Evolutionary conservation across 2,329 filamentous ascomycete species (phyloP).

Genomic region (Trichoderma brevicompactum): DNA sequence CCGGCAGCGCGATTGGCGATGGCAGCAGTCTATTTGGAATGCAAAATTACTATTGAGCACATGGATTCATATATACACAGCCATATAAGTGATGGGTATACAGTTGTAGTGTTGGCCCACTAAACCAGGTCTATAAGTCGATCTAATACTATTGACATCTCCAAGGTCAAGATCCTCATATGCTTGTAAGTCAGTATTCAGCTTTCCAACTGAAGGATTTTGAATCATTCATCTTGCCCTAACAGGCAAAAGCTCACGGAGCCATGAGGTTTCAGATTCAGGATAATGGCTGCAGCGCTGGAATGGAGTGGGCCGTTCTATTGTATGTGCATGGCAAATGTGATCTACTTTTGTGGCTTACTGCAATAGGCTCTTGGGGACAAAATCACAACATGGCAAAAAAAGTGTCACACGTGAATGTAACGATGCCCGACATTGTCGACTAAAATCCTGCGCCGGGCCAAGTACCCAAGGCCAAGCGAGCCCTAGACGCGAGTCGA

Average conservation of each 20-base stretch:
- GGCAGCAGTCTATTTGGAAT: too few species aligned
- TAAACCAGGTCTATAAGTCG: too few species aligned
- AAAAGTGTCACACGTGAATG: constrained; percentile 2
- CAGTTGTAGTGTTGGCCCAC: too few species aligned
- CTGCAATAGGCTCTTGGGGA: background rate
- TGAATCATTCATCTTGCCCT: background rate
- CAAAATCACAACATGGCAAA: background rate
- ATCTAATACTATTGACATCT: too few species aligned
- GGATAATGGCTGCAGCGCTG: background rate
- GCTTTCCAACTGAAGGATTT: background rate
- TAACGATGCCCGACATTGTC: background rate
- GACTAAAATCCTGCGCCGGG: constrained; percentile 5
- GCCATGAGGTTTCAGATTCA: constrained; percentile 15
- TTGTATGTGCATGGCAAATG: background rate
- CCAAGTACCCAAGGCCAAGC: background rate
- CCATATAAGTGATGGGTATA: too few species aligned
- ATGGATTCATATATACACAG: background rate
- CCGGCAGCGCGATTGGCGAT: too few species aligned
- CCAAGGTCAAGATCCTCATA: background rate
- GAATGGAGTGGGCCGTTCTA: background rate
- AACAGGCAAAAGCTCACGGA: background rate
- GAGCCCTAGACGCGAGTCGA: background rate
- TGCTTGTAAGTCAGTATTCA: background rate
- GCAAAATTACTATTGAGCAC: background rate
- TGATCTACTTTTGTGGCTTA: background rate